phyloP scores from a whole-genome alignment of 805 yeast species.

The Suhomyces sp. region DNA sequence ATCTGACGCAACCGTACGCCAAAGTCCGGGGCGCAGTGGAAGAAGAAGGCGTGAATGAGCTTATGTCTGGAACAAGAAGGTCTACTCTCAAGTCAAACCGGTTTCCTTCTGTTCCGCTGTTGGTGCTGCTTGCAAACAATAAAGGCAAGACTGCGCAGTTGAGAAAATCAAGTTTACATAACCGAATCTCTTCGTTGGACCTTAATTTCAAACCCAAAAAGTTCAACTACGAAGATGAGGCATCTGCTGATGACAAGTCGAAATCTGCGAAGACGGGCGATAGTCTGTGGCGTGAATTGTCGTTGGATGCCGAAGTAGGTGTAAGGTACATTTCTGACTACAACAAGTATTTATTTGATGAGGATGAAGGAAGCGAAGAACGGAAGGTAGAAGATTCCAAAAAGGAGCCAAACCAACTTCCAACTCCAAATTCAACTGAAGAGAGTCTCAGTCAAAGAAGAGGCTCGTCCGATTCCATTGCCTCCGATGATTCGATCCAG shows the following conservation, averaged over 20 bases:
- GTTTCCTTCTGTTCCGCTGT: conserved; percentile 35
- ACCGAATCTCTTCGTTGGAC: conserved; percentile 19
- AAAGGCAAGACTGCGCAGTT: background rate
- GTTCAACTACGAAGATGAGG: conserved; percentile 8
- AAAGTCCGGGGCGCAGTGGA: background rate
- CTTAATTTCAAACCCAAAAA: conserved; percentile 16
- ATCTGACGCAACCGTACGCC: background rate
- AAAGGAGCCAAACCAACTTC: conserved; percentile 9
- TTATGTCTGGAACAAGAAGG: conserved; percentile 24
- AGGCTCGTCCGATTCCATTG: conserved; percentile 5
- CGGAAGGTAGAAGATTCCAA: background rate
- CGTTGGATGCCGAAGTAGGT: conserved; percentile 8
- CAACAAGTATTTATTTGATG: conserved; percentile 18
- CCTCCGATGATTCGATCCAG: conserved; percentile 30
- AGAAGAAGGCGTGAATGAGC: conserved; percentile 1
- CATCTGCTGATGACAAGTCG: conserved; percentile 6
- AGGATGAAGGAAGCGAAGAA: conserved; percentile 5
- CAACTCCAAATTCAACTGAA: conserved; percentile 12
- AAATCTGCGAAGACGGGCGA: conserved; percentile 10
- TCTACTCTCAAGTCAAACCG: conserved; percentile 33
- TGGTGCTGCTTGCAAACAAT: conserved; percentile 4
- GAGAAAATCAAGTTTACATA: conserved; percentile 5
- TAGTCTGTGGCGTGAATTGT: conserved; percentile 13
- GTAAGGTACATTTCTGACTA: conserved; percentile 28
- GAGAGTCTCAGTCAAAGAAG: conserved; percentile 10